Conservation (phyloP, 2,329 filamentous ascomycete species). For the Neofusicoccum parvum region DNA sequence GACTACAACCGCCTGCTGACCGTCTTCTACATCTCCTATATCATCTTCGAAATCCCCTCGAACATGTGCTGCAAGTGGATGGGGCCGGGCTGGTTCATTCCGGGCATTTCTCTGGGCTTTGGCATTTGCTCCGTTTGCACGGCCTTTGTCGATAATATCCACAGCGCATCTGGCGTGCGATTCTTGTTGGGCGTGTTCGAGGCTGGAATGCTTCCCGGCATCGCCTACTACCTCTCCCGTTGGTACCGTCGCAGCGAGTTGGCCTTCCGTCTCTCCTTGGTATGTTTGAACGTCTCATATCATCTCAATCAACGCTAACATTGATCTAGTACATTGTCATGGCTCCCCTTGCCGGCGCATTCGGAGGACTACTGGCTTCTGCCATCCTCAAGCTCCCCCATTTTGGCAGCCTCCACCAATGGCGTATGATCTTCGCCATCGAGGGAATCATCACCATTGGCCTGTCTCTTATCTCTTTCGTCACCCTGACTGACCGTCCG, state of each 20-base stretch:
- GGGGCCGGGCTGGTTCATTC: slow-evolving; percentile 71
- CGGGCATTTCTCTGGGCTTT: slow-evolving; percentile 49
- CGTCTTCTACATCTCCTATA: slow-evolving; percentile 73
- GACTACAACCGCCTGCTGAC: slow-evolving; percentile 72
- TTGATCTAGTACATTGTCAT: slow-evolving; percentile 63
- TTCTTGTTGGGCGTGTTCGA: slow-evolving; percentile 68
- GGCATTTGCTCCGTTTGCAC: slow-evolving; percentile 65
- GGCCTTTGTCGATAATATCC: slow-evolving; percentile 62
- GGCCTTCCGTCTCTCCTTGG: slow-evolving; percentile 64
- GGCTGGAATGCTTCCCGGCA: slow-evolving; percentile 73
- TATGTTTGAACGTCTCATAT: background rate
- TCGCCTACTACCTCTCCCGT: slow-evolving; percentile 71
- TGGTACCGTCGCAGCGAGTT: slow-evolving; percentile 74
- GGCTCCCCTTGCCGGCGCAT: slow-evolving; percentile 70
- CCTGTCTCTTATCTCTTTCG: slow-evolving; percentile 62
- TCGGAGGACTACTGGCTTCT: slow-evolving; percentile 65
- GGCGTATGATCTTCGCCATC: slow-evolving; percentile 74
- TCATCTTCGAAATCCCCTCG: slow-evolving; percentile 70
- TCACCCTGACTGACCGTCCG: slow-evolving; percentile 69
- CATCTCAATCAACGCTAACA: background rate
- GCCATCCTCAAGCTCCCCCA: slow-evolving; percentile 64
- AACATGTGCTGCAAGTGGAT: slow-evolving; percentile 71
- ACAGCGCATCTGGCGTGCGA: slow-evolving; percentile 60
- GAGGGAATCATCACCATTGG: slow-evolving; percentile 66
- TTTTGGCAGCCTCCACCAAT: slow-evolving; percentile 59